These are phyloP conservation scores for Petunia hybrid DNA, from an alignment of 305 asterid species.

Conservation along the genomic window DNA sequence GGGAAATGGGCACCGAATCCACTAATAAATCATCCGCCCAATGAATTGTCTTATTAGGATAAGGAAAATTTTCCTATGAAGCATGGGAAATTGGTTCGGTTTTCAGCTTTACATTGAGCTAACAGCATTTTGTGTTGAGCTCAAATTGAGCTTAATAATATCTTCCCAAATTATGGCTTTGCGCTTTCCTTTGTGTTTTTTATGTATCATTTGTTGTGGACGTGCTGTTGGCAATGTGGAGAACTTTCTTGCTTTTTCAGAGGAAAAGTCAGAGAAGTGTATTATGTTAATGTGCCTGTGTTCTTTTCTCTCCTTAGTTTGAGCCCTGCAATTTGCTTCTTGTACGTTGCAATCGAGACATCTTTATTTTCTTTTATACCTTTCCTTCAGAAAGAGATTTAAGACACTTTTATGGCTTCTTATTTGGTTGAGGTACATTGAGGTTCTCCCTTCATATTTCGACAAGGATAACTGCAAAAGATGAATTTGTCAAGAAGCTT, in stretches of 20 bases:
- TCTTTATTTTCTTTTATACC: neutral
- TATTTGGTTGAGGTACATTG: too few species aligned
- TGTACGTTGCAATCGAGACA: neutral
- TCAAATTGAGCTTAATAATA: conserved; percentile 24
- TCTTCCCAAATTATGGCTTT: neutral
- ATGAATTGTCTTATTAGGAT: neutral
- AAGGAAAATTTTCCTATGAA: neutral
- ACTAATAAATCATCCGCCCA: neutral
- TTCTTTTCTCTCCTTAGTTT: neutral
- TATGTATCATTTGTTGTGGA: neutral
- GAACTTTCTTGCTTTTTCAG: conserved; percentile 6
- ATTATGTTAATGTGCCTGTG: conserved; percentile 4
- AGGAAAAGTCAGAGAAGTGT: conserved; percentile 27
- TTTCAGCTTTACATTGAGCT: conserved; percentile 8
- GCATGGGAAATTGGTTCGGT: conserved; percentile 5
- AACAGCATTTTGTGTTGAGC: conserved; percentile 22
- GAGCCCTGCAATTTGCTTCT: neutral
- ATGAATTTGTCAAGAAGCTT: too few species aligned
- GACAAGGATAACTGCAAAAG: neutral
- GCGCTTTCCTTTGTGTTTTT: neutral
- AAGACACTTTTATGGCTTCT: too few species aligned
- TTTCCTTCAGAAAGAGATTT: neutral
- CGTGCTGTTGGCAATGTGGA: neutral
- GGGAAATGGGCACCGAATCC: conserved; percentile 27
- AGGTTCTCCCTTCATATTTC: neutral